These are phyloP conservation scores for Daedaleopsis nitida DNA, from an alignment of 768 basidiomycete genomes.

Conservation along the genomic window DNA sequence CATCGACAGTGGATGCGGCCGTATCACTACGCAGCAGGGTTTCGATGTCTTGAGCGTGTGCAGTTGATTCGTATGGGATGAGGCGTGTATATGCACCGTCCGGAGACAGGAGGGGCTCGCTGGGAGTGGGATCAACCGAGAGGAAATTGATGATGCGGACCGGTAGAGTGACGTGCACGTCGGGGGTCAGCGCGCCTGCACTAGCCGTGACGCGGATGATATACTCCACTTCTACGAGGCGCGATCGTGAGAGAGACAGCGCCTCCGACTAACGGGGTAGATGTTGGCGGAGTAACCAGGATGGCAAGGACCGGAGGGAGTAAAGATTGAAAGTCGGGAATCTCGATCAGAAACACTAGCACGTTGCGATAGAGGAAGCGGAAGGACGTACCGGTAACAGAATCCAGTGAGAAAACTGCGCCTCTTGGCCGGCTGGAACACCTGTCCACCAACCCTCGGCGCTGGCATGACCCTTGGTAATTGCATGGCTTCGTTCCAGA, in stretches of 20 bases:
- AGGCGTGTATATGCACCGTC: slow-evolving; percentile 17
- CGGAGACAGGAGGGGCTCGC: slow-evolving; percentile 18
- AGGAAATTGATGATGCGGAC: slow-evolving; percentile 80
- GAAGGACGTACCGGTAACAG: slow-evolving; percentile 59
- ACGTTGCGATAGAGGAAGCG: background rate
- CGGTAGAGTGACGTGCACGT: slow-evolving; percentile 72
- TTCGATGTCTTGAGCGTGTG: too few species aligned
- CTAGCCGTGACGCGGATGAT: slow-evolving; percentile 64
- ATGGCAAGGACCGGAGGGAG: too few species aligned
- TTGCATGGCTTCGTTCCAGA: slow-evolving; percentile 66
- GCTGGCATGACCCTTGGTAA: slow-evolving; percentile 69
- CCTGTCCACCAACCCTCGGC: slow-evolving; percentile 92
- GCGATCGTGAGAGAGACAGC: slow-evolving; percentile 65
- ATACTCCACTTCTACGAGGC: slow-evolving; percentile 79
- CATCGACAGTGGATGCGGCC: too few species aligned
- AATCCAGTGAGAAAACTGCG: slow-evolving; percentile 69
- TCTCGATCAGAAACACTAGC: too few species aligned
- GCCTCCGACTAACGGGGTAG: slow-evolving; percentile 57
- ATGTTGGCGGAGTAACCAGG: too few species aligned
- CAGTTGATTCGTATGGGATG: slow-evolving; percentile 1
- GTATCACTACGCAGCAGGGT: too few species aligned
- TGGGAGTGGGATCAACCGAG: slow-evolving; percentile 80
- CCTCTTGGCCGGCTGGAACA: slow-evolving; percentile 59
- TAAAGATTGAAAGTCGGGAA: too few species aligned
- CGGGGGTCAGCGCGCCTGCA: slow-evolving; percentile 58